Evolutionary conservation across 1,284 basidiomycete genomes (phyloP).

Genomic region (Ustilago lituana): DNA sequence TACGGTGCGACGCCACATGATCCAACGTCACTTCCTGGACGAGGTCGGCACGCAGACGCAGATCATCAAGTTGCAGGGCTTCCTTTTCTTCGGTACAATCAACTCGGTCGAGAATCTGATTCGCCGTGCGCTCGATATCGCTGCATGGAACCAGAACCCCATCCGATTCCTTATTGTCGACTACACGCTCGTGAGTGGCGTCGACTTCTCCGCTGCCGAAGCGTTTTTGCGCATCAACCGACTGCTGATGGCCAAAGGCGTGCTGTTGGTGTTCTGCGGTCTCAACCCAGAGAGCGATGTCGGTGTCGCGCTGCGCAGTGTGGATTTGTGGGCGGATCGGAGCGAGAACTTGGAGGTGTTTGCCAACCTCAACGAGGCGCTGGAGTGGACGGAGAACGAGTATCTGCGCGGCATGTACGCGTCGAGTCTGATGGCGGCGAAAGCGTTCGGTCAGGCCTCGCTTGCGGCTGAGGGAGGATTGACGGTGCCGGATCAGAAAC

Average conservation of each 20-base stretch:
- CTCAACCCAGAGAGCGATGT: conserved; percentile 68
- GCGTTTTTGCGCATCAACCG: conserved; percentile 92
- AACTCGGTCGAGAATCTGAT: conserved; percentile 82
- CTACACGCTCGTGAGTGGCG: conserved; percentile 82
- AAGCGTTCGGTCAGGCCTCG: conserved; percentile 64
- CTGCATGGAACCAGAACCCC: conserved; percentile 80
- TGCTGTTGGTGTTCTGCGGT: conserved; percentile 90
- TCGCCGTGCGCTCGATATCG: conserved; percentile 77
- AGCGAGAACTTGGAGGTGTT: conserved; percentile 75
- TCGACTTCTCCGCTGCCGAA: conserved; percentile 94
- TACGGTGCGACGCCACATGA: conserved; percentile 86
- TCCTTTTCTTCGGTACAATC: conserved; percentile 97
- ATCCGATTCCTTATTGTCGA: conserved; percentile 76
- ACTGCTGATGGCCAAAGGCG: conserved; percentile 78
- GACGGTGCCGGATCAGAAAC: conserved; percentile 61
- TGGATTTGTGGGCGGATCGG: conserved; percentile 75
- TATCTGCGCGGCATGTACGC: conserved; percentile 68
- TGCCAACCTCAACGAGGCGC: conserved; percentile 83
- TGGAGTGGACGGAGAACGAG: conserved; percentile 78
- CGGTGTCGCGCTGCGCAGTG: conserved; percentile 66
- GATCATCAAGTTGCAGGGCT: conserved; percentile 86
- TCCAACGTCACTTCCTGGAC: conserved; percentile 87
- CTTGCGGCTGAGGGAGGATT: conserved; percentile 70
- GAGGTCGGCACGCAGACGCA: conserved; percentile 91
- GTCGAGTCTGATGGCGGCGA: conserved; percentile 62